phyloP scores from a whole-genome alignment of 495 filamentous ascomycete genomes.

The Neurospora sp. region DNA sequence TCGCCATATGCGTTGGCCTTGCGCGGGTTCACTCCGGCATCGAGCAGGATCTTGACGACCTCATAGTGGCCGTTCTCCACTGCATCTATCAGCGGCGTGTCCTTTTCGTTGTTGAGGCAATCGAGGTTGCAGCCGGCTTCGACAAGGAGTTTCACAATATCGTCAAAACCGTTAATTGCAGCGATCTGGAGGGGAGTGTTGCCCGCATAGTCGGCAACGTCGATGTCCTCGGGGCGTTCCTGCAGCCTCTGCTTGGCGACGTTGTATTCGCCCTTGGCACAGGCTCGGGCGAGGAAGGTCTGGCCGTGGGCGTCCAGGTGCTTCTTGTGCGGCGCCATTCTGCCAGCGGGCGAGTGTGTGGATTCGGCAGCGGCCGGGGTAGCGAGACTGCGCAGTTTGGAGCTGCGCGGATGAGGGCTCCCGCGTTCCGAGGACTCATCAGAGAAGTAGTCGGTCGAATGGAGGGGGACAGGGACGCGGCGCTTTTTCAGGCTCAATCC shows the following conservation, averaged over 20 bases:
- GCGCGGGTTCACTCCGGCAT: constrained; percentile 80
- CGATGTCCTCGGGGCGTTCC: constrained; percentile 75
- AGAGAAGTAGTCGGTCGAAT: constrained; percentile 55
- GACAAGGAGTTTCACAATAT: constrained; percentile 75
- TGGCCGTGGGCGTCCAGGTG: constrained; percentile 77
- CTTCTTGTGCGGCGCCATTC: constrained; percentile 63
- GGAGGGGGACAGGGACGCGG: constrained; percentile 45
- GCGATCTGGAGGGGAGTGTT: constrained; percentile 93
- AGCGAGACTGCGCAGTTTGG: constrained; percentile 54
- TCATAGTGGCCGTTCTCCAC: constrained; percentile 88
- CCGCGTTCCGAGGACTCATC: constrained; percentile 65
- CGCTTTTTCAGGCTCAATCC: constrained; percentile 47
- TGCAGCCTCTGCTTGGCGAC: constrained; percentile 54
- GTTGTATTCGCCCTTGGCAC: constrained; percentile 66
- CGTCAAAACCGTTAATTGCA: constrained; percentile 66
- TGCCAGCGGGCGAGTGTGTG: constrained; percentile 49
- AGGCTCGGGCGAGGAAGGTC: constrained; percentile 74
- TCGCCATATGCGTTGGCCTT: constrained; percentile 78
- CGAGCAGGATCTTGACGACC: constrained; percentile 77
- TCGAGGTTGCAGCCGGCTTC: constrained; percentile 74
- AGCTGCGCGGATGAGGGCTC: constrained; percentile 57
- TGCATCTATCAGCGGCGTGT: constrained; percentile 90
- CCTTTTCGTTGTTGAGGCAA: constrained; percentile 69
- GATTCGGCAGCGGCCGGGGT: constrained; percentile 46
- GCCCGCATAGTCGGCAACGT: constrained; percentile 83